phyloP scores from a whole-genome alignment of 371 early-diverging fungal genomes.

The Phascolomyces articulosus region DNA sequence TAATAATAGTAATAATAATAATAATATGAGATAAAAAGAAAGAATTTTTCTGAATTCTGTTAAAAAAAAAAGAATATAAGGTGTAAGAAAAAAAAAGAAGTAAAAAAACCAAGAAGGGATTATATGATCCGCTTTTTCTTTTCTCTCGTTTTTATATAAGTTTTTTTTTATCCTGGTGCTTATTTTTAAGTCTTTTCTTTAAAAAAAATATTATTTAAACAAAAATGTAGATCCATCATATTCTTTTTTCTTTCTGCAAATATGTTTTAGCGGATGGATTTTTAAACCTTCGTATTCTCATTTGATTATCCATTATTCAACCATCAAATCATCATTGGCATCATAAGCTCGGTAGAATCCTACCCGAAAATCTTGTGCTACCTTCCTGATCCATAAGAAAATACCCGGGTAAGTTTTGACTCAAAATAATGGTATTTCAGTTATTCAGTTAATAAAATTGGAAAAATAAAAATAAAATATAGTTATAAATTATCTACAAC shows the following conservation, averaged over 20 bases:
- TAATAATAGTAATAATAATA: too few species aligned
- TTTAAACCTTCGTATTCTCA: too few species aligned
- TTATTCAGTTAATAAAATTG: too few species aligned
- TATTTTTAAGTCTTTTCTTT: too few species aligned
- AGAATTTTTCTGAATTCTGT: constrained; percentile 4
- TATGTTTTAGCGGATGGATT: too few species aligned
- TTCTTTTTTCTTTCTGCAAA: neutral
- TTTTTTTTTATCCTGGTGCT: too few species aligned
- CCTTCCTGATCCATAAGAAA: neutral
- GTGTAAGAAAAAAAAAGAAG: neutral
- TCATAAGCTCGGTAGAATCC: neutral
- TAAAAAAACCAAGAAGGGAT: too few species aligned
- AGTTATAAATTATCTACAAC: neutral
- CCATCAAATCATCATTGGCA: neutral
- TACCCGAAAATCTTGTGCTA: neutral
- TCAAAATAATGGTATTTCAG: neutral
- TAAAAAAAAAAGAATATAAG: neutral
- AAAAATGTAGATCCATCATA: neutral
- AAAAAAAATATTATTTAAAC: neutral
- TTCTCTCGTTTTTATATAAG: too few species aligned
- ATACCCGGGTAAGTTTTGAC: neutral
- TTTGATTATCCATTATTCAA: too few species aligned
- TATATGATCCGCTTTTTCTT: too few species aligned
- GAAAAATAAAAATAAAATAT: neutral
- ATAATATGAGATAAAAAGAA: neutral